phyloP scores from a whole-genome alignment of 805 yeast genomes.

The Suhomyces pyralidae region DNA sequence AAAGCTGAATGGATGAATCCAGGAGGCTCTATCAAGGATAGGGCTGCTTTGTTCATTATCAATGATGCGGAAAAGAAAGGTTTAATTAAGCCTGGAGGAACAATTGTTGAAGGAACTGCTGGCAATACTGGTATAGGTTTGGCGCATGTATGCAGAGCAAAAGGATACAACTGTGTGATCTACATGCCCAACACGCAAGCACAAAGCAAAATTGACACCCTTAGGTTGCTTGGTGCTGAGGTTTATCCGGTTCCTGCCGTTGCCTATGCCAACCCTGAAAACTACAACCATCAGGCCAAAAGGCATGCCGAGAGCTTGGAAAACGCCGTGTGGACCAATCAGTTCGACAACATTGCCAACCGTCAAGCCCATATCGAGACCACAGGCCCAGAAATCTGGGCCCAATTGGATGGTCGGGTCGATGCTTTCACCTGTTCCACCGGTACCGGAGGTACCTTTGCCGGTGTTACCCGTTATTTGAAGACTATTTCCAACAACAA shows the following conservation, averaged over 20 bases:
- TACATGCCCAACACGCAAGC: conserved; percentile 93
- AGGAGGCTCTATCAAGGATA: conserved; percentile 88
- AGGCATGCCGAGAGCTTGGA: conserved; percentile 73
- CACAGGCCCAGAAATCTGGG: conserved; percentile 93
- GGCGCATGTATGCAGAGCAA: conserved; percentile 75
- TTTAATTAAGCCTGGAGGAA: conserved; percentile 69
- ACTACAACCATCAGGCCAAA: conserved; percentile 83
- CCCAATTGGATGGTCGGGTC: conserved; percentile 71
- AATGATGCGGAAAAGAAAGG: conserved; percentile 76
- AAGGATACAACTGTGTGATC: conserved; percentile 80
- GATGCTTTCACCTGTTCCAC: conserved; percentile 88
- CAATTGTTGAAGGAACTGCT: conserved; percentile 90
- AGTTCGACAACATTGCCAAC: conserved; percentile 85
- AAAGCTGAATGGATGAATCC: conserved; percentile 94
- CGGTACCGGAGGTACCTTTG: conserved; percentile 91
- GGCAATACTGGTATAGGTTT: conserved; percentile 95
- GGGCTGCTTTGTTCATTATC: conserved; percentile 78
- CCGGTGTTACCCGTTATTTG: conserved; percentile 78
- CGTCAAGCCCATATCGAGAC: conserved; percentile 85
- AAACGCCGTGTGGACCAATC: conserved; percentile 92
- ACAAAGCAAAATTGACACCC: conserved; percentile 70
- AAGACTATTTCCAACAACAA: conserved; percentile 63
- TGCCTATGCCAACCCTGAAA: conserved; percentile 75
- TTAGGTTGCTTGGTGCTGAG: conserved; percentile 77
- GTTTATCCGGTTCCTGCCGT: conserved; percentile 88